phyloP scores from a whole-genome alignment of 176 grass and related monocot species.

The barley (Hordeum vulgare) region DNA sequence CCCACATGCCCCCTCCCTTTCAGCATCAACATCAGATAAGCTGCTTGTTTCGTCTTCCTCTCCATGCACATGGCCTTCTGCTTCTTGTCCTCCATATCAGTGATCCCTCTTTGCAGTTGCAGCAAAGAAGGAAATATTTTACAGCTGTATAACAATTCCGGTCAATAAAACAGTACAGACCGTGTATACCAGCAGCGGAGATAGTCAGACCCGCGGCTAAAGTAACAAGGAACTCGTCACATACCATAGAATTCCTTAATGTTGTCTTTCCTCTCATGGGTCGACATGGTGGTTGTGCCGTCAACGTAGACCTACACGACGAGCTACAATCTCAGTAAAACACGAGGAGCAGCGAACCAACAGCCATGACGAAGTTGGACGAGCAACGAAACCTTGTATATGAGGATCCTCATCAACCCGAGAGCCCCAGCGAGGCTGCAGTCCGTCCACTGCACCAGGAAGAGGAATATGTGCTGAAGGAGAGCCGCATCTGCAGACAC shows the following conservation, averaged over 20 bases:
- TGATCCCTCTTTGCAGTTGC: conserved; percentile 85
- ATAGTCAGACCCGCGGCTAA: not conserved
- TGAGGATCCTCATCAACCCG: conserved; percentile 64
- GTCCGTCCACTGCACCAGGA: conserved; percentile 71
- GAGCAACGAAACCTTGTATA: conserved; percentile 55
- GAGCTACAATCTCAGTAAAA: conserved; percentile 11
- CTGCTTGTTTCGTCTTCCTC: conserved; percentile 38
- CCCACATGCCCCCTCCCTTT: conserved; percentile 89
- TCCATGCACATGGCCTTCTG: conserved; percentile 62
- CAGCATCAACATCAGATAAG: conserved; percentile 65
- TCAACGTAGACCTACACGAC: conserved; percentile 94
- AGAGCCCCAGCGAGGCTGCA: conserved; percentile 73
- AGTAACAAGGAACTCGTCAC: conserved; percentile 11
- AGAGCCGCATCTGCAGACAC: conserved; percentile 80
- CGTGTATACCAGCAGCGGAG: not conserved
- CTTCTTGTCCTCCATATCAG: conserved; percentile 62
- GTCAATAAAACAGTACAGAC: not conserved
- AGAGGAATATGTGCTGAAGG: conserved; percentile 83
- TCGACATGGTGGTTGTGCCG: conserved; percentile 76
- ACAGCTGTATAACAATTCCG: conserved; percentile 40
- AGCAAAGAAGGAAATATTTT: conserved; percentile 81
- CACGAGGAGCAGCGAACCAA: not conserved
- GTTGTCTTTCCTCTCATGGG: conserved; percentile 81
- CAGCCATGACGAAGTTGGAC: not conserved
- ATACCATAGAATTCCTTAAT: conserved; percentile 92